phyloP scores from a whole-genome alignment of 1,284 basidiomycete genomes.

The Fistulinella staudtii region DNA sequence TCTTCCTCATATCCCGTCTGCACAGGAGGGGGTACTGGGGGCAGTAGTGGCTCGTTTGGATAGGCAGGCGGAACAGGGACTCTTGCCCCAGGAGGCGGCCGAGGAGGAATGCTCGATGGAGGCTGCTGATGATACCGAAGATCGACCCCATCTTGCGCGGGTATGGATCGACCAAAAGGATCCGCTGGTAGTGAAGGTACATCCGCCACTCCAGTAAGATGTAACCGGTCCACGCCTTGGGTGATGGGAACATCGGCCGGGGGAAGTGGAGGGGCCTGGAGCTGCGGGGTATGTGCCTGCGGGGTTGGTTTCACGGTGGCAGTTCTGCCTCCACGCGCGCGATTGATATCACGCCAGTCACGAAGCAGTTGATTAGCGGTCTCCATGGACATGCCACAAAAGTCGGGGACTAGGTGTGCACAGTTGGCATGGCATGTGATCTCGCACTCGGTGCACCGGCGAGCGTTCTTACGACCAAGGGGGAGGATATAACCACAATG shows the following conservation, averaged over 20 bases:
- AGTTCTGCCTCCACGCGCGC: constrained; percentile 47
- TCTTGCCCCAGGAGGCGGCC: constrained; percentile 46
- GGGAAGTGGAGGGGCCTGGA: constrained; percentile 29
- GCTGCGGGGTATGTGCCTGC: constrained; percentile 35
- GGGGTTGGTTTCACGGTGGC: constrained; percentile 33
- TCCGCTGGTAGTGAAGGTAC: constrained; percentile 33
- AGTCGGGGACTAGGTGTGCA: constrained; percentile 97
- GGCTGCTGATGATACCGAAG: constrained; percentile 30
- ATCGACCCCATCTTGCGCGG: constrained; percentile 32
- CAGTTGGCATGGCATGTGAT: constrained; percentile 98
- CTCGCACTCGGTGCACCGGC: constrained; percentile 93
- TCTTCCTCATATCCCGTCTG: constrained; percentile 29
- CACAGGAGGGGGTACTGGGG: constrained; percentile 21
- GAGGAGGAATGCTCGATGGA: constrained; percentile 33
- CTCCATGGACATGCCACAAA: constrained; percentile 99
- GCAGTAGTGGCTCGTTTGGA: constrained; percentile 31
- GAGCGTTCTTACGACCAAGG: constrained; percentile 93
- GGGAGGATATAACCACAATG: constrained; percentile 99
- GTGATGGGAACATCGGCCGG: constrained; percentile 30
- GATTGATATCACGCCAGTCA: constrained; percentile 84
- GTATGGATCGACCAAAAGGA: constrained; percentile 34
- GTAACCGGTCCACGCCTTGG: constrained; percentile 49
- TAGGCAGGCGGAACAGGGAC: constrained; percentile 38
- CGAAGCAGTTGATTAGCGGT: constrained; percentile 92
- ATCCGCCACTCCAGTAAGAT: constrained; percentile 41